A percentile compares a stretch with the other conserved stretches of the same genome.
Conservation (phyloP, 1,284 basidiomycete genomes). For the Leccinum holopus region DNA sequence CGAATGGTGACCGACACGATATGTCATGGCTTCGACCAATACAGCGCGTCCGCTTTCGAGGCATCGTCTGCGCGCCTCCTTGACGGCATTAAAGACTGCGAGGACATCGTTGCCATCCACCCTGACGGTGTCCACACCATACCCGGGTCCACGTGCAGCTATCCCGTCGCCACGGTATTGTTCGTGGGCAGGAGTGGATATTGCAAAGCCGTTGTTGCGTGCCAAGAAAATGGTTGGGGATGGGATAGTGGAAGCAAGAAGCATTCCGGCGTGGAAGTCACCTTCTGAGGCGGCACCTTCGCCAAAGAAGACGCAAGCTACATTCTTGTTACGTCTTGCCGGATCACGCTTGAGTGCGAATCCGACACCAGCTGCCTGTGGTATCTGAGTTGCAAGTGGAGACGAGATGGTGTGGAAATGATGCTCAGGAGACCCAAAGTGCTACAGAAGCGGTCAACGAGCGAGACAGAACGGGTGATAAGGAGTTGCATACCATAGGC, state of each 20-base stretch:
- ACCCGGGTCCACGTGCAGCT: slow-evolving; percentile 89
- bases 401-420: slow-evolving; percentile 96
- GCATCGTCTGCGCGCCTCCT: slow-evolving; percentile 76
- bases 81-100: slow-evolving; percentile 81
- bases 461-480: slow-evolving; percentile 2
- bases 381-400: slow-evolving; percentile 93
- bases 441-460: slow-evolving; percentile 43
- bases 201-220: slow-evolving; percentile 92
- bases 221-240: slow-evolving; percentile 73
- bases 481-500: slow-evolving; percentile 63
- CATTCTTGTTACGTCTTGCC: slow-evolving; percentile 65
- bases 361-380: slow-evolving; percentile 91
- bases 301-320: slow-evolving; percentile 92
- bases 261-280: slow-evolving; percentile 76
- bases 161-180: slow-evolving; percentile 95
- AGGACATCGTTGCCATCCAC: slow-evolving; percentile 95
- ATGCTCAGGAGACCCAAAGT: slow-evolving; percentile 80
- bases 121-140: slow-evolving; percentile 86
- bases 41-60: slow-evolving; percentile 81
- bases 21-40: slow-evolving; percentile 90
- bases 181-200: slow-evolving; percentile 88
- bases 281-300: slow-evolving; percentile 78
- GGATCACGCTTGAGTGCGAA: slow-evolving; percentile 86
- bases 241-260: slow-evolving; percentile 74
- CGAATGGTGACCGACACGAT: slow-evolving; percentile 92